Evolutionary conservation across 345 rosid species (phyloP).

Genomic region (Garcia nutans): DNA sequence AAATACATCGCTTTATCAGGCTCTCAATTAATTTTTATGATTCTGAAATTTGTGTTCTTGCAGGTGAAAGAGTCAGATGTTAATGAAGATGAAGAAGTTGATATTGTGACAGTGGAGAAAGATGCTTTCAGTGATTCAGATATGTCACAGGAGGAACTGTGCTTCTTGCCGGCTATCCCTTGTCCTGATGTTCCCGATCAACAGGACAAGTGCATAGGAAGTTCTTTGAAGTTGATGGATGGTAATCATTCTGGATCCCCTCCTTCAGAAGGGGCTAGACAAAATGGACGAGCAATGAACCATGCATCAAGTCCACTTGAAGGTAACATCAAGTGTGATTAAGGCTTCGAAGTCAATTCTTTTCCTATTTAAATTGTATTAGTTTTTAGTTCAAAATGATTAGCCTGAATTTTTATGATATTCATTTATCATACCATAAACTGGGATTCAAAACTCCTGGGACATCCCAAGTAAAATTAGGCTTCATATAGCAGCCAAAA

Average conservation of each 20-base stretch:
- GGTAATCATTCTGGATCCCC: constrained; percentile 76
- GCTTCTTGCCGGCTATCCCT: constrained; percentile 90
- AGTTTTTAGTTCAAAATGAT: constrained; percentile 6
- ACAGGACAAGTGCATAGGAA: constrained; percentile 57
- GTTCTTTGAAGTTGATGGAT: constrained; percentile 65
- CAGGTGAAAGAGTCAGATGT: constrained; percentile 78
- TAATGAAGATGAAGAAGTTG: constrained; percentile 95
- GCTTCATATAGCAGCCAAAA: neutral
- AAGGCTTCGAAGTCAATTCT: constrained; percentile 1
- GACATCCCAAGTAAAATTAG: neutral
- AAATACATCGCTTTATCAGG: neutral
- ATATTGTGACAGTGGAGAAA: constrained; percentile 79
- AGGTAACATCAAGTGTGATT: constrained; percentile 44
- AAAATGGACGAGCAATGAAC: constrained; percentile 61
- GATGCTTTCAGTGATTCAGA: constrained; percentile 94
- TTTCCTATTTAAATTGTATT: constrained; percentile 6
- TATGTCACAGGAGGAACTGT: constrained; percentile 85
- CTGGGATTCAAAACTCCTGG: neutral
- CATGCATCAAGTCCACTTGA: constrained; percentile 71
- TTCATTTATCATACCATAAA: neutral
- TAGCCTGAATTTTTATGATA: neutral
- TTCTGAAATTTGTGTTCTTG: constrained; percentile 29
- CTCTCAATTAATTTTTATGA: constrained; percentile 1
- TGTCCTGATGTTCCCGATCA: constrained; percentile 72
- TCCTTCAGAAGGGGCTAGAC: constrained; percentile 70